Evolutionary conservation across 164 flowering plant genomes (phyloP), one percentile per base, ranked within the genome.

Genomic region (Euptelea pleiosperma): DNA sequence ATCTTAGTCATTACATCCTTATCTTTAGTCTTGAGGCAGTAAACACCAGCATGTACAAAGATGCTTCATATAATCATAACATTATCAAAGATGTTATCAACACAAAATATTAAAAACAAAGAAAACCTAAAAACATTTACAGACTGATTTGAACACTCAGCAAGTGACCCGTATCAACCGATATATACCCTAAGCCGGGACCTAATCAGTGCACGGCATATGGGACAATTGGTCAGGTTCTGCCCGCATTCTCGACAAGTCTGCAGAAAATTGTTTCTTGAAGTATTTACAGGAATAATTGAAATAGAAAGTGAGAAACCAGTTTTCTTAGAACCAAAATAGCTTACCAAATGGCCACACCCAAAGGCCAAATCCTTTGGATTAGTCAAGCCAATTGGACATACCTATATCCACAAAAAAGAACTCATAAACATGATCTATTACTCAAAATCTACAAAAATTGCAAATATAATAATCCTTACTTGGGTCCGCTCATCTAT

Each of bases 281-380:
- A 58, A 58, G 11, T 19, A 7, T 41, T 18, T 14, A 25, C 19
- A 33, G 43, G 44, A 16, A 51, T 4, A 53, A 2, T n/a, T 18
- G 0, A 49, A 6, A n/a, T n/a, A 16, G n/a, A 34, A 18, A 6
- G 21, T 8, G 41, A 37, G 41, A 10, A 46, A 24, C 8, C 12
- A 22, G 0, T 25, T 46, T 2, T 46, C 31, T 5, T 22, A 46
- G 30, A 24, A n/a, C n/a, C n/a, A n/a, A n/a, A n/a, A n/a, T n/a
- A n/a, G n/a, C n/a, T n/a, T n/a, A 84, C 89, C 85, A 63, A 35
- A 70, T 84, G 86, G 5, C 86, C 86, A 53, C 89, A 81, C 33
- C 69, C 69, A 36, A 84, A 84, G 39, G 89, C 89, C 79, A 79
- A 30, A 72, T 84, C 79, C 57, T 72, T 76, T 15, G 43, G 58